Base-by-base conservation (phyloP, 805 yeast species). In the Candida corydali region DNA sequence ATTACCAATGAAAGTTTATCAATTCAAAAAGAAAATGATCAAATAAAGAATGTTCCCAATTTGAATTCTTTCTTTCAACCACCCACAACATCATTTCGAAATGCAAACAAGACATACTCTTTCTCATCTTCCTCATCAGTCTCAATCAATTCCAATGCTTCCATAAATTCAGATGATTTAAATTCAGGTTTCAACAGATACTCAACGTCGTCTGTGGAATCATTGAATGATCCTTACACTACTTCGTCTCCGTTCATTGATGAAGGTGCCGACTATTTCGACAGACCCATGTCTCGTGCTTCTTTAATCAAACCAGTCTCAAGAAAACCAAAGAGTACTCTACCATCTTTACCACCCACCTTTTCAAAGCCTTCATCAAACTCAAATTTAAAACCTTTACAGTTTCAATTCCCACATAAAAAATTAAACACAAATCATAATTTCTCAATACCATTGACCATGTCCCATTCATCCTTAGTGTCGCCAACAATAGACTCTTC, bases 401-500 rank as follows among this genome's bases (percentile, higher is more conserved):
- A 23, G 15, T 33, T 26, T 22, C 36, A 36, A 31, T 17, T 38
- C 26, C 34, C 41, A 25, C 29, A 34, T 18, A 9, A 26, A 29
- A 12, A 9, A 25, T 8, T 14, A 20, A 7, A 7, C 23, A 20
- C 23, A n/a, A n/a, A n/a, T n/a, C n/a, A n/a, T n/a, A n/a, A n/a
- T n/a, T n/a, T n/a, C n/a, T n/a, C n/a, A n/a, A n/a, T n/a, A n/a
- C n/a, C n/a, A n/a, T n/a, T n/a, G n/a, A n/a, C n/a, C n/a, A n/a
- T n/a, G n/a, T n/a, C n/a, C n/a, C n/a, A n/a, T n/a, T 20, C 20
- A 15, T 26, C 40, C 2, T 34, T 19, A 47, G 9, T 65, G 26
- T 57, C 67, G 0, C 69, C 68, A 12, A 44, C 52, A 12, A 48
- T 58, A 17, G 53, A 62, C 43, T 62, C n/a, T n/a, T n/a, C 69